Evolutionary conservation across 257 asterid genomes (phyloP), one percentile per base, ranked within the genome.

Genomic region (Buddleja alternifolia): DNA sequence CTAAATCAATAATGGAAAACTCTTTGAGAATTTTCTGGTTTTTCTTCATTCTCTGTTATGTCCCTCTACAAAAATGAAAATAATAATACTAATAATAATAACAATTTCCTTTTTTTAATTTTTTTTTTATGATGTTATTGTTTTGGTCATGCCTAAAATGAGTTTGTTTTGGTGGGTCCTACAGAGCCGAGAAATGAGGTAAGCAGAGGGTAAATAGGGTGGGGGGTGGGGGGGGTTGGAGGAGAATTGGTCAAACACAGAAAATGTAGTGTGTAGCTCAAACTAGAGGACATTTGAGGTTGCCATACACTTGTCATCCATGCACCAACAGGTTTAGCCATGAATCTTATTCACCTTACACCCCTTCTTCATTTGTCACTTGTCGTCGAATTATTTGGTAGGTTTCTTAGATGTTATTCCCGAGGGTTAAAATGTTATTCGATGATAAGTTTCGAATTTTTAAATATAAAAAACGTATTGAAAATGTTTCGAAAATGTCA

Each of bases 241-340:
- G 51, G 15, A 25, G 63, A 24, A 55, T 11, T 45, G 59, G 75
- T 75, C 66, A 71, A 78, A 32, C 16, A 60, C 60, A 41, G 6
- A 71, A 29, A 29, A 39, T 34, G 37, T 24, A 19, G 34, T 20
- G 34, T 20, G 44, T 63, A 41, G 37, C 59, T 67, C 32, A 53
- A 37, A 37, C 47, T 2, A 1, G 34, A 29, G 34, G 34, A n/a
- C 34, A 29, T 20, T 39, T 58, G 70, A 54, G 60, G 57, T 24
- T 42, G 61, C 71, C 72, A 21, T 52, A 78, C 70, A 71, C 75
- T 63, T 74, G 83, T 65, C 83, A 60, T 52, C 8, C 83, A 78
- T 65, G 83, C 82, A 77, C 10, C 40, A 51, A 14, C 9, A 12
- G 50, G 4, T 14, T 46, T 50, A 29, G 60, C 16, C 16, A 29